Conservation (phyloP, 2,329 filamentous ascomycete genomes). For the Monilinia fructigena region DNA sequence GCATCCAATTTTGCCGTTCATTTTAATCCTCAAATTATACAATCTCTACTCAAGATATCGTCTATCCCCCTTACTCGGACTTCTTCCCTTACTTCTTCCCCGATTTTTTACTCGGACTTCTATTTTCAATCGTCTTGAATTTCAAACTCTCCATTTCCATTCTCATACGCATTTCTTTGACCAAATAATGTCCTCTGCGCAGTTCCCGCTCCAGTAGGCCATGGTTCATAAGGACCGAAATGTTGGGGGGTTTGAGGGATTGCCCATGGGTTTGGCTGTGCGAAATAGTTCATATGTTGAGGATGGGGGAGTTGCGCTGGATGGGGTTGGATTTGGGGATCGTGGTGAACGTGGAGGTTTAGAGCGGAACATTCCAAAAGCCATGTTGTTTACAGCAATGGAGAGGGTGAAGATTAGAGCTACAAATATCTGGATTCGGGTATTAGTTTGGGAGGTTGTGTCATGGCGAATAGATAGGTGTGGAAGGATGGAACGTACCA, state of each 20-base stretch:
- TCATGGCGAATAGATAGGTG: not conserved
- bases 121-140: not conserved
- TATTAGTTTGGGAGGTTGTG: not conserved
- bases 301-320: constrained; percentile 30
- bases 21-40: not conserved
- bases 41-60: constrained; percentile 22
- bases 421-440: constrained; percentile 48
- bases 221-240: constrained; percentile 27
- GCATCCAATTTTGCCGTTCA: not conserved
- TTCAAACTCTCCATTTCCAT: constrained; percentile 1
- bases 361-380: constrained; percentile 42
- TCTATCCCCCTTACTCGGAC: constrained; percentile 35
- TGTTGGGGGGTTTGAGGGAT: constrained; percentile 20
- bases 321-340: constrained; percentile 35
- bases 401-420: constrained; percentile 50
- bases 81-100: constrained; percentile 28
- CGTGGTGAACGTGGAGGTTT: constrained; percentile 27
- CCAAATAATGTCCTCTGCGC: constrained; percentile 3
- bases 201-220: constrained; percentile 21
- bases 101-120: constrained; percentile 37
- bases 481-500: constrained; percentile 49
- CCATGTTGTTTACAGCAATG: constrained; percentile 53
- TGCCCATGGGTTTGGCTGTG: constrained; percentile 31
- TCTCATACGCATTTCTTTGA: constrained; percentile 1
- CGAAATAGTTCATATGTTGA: constrained; percentile 26